phyloP scores from a whole-genome alignment of 306 rosid species.

The Acacia crassicarpa region DNA sequence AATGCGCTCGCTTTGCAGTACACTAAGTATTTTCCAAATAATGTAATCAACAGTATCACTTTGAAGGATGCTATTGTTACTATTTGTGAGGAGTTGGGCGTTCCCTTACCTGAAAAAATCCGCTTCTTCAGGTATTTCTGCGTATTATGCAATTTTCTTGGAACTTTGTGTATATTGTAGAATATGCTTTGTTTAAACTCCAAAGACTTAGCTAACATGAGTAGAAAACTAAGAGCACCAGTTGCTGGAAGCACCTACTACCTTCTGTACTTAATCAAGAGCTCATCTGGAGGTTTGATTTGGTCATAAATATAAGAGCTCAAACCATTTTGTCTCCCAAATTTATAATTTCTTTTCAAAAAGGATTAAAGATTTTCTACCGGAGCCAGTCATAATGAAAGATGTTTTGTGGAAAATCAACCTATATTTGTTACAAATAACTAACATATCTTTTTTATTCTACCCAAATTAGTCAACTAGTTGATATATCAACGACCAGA shows the following conservation, averaged over 20 bases:
- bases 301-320: too few species aligned
- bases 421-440: too few species aligned
- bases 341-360: too few species aligned
- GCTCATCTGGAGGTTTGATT: too few species aligned
- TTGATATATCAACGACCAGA: too few species aligned
- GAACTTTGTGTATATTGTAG: neutral
- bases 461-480: too few species aligned
- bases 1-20: slow-evolving; percentile 76
- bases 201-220: neutral
- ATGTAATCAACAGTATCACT: slow-evolving; percentile 87
- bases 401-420: too few species aligned
- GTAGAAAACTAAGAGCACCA: neutral
- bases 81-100: slow-evolving; percentile 59
- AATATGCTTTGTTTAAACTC: neutral
- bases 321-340: too few species aligned
- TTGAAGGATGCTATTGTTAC: slow-evolving; percentile 73
- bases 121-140: slow-evolving; percentile 80
- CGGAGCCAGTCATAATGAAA: too few species aligned
- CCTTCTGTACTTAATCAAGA: too few species aligned
- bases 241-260: neutral
- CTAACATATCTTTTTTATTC: too few species aligned
- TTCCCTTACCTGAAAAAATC: slow-evolving; percentile 73
- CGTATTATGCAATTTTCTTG: neutral
- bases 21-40: slow-evolving; percentile 89
- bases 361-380: too few species aligned